Evolutionary conservation across 1,284 basidiomycete species (phyloP), one percentile per base, ranked within the genome.

Genomic region (Coniferiporia sulphurascens): DNA sequence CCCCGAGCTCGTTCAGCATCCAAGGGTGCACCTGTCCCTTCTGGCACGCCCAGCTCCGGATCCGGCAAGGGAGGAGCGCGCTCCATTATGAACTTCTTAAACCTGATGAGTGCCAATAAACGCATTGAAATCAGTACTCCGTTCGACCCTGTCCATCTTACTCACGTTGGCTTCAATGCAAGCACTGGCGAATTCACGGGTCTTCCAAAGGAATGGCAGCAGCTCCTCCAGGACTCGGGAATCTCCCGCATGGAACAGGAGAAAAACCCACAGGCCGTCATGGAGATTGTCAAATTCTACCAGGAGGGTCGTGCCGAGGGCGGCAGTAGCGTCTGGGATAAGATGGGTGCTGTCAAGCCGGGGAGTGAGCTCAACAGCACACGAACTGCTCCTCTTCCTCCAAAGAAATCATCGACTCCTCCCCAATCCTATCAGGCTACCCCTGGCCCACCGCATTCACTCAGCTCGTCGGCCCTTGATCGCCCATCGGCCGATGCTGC

Each of bases 101-200:
- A 83, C 48, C 85, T 95, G 65, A 85, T 95, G 70, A 86, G 83
- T 63, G 80, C 82, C 51, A 82, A 84, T 60, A 95, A 93, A 77
- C 84, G 91, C 46, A 88, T 89, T 17, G 94, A 97, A 74, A 99
- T 99, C 77, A 95, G 92, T 66, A 97, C 94, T 2, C 96, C 94
- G 1, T 99, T 98, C 72, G 97, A 99, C 73, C 97, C 97, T n/a
- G 95, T 99, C 44, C 97, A 99, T 76, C 87, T 99, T 66, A 99
- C 96, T 0, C 97, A 99, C 71, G 97, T 99, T 70, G 97, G 96
- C 63, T 99, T 98, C 84, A 98, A 99, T 76, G 94, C 93, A 36
- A 95, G 93, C 62, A 99, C 96, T 0, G 97, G 97, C 60, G 95
- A 99, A 76, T 99, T 95, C 76, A 95, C 92, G 8, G 97, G 97